Conservation (phyloP, 2,329 filamentous ascomycete genomes). For the Xylariaceae sp. region DNA sequence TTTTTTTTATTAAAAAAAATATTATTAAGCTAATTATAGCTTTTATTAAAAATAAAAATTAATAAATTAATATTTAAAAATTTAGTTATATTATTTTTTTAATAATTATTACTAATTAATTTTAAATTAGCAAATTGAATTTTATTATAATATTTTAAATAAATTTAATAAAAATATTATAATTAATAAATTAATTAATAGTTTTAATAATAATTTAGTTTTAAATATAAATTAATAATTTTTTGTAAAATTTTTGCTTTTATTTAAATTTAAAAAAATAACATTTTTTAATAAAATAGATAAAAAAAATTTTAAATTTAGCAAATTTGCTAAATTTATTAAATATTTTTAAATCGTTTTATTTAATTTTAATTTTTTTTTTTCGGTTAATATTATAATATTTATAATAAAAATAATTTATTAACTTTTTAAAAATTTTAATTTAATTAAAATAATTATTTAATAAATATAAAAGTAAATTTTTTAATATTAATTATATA, state of each 20-base stretch:
- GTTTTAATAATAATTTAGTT: background rate
- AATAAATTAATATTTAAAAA: background rate
- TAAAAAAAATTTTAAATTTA: background rate
- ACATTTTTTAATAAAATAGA: background rate
- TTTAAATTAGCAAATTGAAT: background rate
- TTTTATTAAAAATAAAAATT: background rate
- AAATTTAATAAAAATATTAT: background rate
- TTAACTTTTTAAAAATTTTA: background rate
- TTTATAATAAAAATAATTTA: background rate
- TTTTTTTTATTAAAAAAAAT: background rate
- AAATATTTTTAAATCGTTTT: background rate
- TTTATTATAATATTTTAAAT: background rate
- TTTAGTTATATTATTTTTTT: background rate
- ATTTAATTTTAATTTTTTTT: background rate
- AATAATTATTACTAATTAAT: background rate
- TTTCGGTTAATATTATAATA: background rate
- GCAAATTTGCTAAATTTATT: background rate
- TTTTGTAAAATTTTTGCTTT: background rate
- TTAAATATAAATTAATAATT: background rate
- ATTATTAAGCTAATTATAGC: background rate
- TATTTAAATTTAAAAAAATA: background rate
- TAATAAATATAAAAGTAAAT: too few species aligned
- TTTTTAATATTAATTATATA: background rate
- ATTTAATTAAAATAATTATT: too few species aligned
- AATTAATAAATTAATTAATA: background rate